phyloP scores from a whole-genome alignment of 1,139 yeast species.

The Diutina ranongensis region DNA sequence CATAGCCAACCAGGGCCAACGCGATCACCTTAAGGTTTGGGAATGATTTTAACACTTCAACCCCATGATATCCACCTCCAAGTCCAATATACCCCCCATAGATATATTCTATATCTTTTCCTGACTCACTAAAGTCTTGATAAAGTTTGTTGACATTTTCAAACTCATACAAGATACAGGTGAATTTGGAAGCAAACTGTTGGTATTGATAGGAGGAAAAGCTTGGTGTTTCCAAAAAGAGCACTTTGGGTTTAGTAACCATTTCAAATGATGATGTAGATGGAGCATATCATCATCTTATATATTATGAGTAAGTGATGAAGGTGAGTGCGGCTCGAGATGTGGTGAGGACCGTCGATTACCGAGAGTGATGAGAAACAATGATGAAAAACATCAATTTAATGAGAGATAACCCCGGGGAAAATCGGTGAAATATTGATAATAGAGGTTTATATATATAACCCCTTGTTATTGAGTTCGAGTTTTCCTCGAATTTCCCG shows the following conservation, averaged over 20 bases:
- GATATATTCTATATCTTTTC: slow-evolving; percentile 39
- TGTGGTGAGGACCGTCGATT: background rate
- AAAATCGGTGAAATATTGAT: too few species aligned
- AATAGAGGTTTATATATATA: too few species aligned
- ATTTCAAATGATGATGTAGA: background rate
- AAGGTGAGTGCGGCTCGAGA: background rate
- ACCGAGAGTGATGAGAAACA: too few species aligned
- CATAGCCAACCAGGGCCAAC: slow-evolving; percentile 64
- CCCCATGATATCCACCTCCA: slow-evolving; percentile 36
- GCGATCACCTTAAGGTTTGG: slow-evolving; percentile 41
- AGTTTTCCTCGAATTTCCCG: too few species aligned
- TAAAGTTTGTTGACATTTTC: slow-evolving; percentile 27
- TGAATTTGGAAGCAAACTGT: slow-evolving; percentile 26
- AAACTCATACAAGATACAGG: slow-evolving; percentile 32
- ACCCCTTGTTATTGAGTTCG: too few species aligned
- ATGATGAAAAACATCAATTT: too few species aligned
- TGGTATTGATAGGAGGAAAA: slow-evolving; percentile 24
- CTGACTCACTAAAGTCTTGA: slow-evolving; percentile 22
- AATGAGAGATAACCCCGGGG: too few species aligned
- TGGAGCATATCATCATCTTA: too few species aligned
- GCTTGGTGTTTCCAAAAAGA: slow-evolving; percentile 35
- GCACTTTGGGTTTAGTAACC: slow-evolving; percentile 17
- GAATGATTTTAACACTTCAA: slow-evolving; percentile 42
- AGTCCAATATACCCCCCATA: slow-evolving; percentile 59
- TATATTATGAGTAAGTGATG: background rate